Evolutionary conservation across 805 yeast species (phyloP).

Genomic region (Priceomyces carsonii): DNA sequence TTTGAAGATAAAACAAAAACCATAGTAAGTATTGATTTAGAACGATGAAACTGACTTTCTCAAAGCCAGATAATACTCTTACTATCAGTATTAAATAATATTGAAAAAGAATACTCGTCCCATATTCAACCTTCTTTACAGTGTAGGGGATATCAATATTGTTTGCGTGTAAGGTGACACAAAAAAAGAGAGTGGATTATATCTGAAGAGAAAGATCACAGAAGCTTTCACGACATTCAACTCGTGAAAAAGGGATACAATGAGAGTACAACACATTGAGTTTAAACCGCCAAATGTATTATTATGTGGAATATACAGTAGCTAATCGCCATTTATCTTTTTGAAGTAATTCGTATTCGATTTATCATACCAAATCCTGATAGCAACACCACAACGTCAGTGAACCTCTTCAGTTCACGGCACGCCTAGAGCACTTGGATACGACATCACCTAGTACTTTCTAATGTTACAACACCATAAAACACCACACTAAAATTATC

Average conservation of each 20-base stretch:
- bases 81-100: too few relatives aligned
- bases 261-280: background rate
- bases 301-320: constrained; percentile 6
- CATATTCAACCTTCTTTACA: too few relatives aligned
- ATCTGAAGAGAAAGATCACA: background rate
- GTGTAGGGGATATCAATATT: too few relatives aligned
- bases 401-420: constrained; percentile 48
- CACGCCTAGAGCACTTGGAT: constrained; percentile 61
- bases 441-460: constrained; percentile 17
- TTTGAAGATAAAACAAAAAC: constrained; percentile 22
- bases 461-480: constrained; percentile 1
- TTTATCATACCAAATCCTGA: constrained; percentile 48
- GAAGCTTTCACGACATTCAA: background rate
- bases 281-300: constrained; percentile 11
- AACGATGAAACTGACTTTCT: too few relatives aligned
- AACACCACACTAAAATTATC: too few relatives aligned
- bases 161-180: background rate
- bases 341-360: constrained; percentile 6
- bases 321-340: constrained; percentile 13
- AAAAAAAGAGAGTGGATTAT: background rate
- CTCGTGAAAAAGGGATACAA: background rate
- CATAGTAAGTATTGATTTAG: constrained; percentile 10
- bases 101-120: too few relatives aligned
- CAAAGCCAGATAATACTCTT: too few relatives aligned
- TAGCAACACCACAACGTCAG: constrained; percentile 64